A percentile compares a stretch with the other conserved stretches of the same genome.
Conservation (phyloP, 495 filamentous ascomycete species). For the Penicillium soppii region DNA sequence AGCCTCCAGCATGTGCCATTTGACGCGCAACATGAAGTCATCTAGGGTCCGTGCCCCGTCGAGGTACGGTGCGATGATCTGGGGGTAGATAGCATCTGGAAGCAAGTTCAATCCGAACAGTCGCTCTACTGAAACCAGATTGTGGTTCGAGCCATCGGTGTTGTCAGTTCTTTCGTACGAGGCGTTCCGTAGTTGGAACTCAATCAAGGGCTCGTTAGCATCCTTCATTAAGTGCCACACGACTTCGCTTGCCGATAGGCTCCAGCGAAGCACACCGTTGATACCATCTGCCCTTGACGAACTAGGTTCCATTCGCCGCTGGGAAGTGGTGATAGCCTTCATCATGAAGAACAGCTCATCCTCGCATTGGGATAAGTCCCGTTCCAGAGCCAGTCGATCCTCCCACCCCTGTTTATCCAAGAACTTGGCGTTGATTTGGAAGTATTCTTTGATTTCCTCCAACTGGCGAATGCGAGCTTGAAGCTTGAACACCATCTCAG, state of each 20-base stretch:
- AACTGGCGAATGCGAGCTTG: constrained; percentile 91
- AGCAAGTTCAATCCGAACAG: constrained; percentile 86
- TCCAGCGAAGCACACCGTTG: constrained; percentile 82
- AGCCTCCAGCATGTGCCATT: constrained; percentile 97
- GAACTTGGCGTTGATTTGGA: constrained; percentile 86
- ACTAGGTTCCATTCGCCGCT: constrained; percentile 71
- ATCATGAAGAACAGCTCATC: constrained; percentile 99
- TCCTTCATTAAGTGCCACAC: constrained; percentile 95
- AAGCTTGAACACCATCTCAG: constrained; percentile 87
- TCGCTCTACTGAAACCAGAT: constrained; percentile 79
- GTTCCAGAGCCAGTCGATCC: constrained; percentile 79
- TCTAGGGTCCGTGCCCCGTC: constrained; percentile 60
- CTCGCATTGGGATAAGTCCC: constrained; percentile 83
- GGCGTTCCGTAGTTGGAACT: constrained; percentile 87
- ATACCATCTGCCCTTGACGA: constrained; percentile 71
- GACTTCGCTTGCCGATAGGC: constrained; percentile 85
- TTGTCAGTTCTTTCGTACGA: constrained; percentile 94
- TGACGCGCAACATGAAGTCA: constrained; percentile 82
- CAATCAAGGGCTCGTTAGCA: constrained; percentile 81
- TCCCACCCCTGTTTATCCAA: constrained; percentile 90
- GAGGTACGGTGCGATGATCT: constrained; percentile 88
- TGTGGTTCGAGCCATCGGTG: constrained; percentile 92
- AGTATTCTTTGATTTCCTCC: constrained; percentile 94
- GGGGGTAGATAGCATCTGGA: constrained; percentile 86
- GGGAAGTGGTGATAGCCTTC: constrained; percentile 97